Conservation (phyloP, 768 basidiomycete genomes). For the Suillus variegatus region DNA sequence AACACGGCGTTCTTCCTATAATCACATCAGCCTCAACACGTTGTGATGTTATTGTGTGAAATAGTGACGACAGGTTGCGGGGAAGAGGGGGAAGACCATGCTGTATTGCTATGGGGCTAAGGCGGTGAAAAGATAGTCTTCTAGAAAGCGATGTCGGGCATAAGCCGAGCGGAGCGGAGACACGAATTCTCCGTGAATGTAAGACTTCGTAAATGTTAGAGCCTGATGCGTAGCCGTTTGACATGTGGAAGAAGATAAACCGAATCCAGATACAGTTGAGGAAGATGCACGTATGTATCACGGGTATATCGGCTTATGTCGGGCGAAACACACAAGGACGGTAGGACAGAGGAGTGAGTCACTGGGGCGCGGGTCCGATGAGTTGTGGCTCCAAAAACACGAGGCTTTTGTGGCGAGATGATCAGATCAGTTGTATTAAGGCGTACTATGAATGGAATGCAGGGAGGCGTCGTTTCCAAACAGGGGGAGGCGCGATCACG, state of each 20-base stretch:
- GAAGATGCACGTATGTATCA: neutral
- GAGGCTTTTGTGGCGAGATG: neutral
- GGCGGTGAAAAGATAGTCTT: neutral
- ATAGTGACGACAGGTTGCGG: conserved; percentile 5
- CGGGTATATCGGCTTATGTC: neutral
- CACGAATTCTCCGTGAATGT: too few relatives aligned
- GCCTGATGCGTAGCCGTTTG: too few relatives aligned
- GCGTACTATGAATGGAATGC: neutral
- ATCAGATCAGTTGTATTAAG: neutral
- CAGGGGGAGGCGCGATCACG: neutral
- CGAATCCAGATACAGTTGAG: too few relatives aligned
- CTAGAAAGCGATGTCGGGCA: neutral
- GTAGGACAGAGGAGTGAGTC: neutral
- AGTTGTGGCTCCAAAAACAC: neutral
- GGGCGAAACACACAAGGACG: neutral
- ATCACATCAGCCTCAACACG: conserved; percentile 12
- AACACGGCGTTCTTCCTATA: conserved; percentile 6
- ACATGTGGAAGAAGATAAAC: neutral
- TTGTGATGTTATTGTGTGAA: conserved; percentile 7
- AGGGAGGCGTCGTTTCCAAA: neutral
- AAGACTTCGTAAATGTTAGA: neutral
- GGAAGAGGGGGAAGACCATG: conserved; percentile 12
- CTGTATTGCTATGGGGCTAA: conserved; percentile 17
- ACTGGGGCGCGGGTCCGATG: neutral
- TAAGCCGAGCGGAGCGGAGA: neutral